A percentile compares a stretch with the other conserved stretches of the same genome.
Conservation (phyloP, 176 grass and related monocot genomes). For the Typha latifolia region DNA sequence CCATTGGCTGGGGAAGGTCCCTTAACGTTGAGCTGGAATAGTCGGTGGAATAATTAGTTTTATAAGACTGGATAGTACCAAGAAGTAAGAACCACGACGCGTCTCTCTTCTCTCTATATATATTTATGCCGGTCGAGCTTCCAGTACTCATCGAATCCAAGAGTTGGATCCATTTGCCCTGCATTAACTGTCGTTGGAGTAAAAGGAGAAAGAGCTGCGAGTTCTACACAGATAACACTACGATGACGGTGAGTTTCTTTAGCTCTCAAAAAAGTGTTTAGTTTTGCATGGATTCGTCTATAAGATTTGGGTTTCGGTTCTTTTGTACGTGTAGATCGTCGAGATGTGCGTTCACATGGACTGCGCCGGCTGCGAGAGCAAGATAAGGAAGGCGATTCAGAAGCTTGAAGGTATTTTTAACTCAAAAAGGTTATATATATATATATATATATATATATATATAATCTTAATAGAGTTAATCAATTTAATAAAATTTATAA, state of each 20-base stretch:
- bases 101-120: neutral
- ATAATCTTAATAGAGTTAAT: neutral
- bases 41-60: neutral
- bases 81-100: too few relatives aligned
- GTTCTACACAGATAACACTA: neutral
- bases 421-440: neutral
- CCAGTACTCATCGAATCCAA: too few relatives aligned
- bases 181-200: neutral
- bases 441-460: too few relatives aligned
- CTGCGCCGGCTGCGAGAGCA: slow-evolving; percentile 81
- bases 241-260: slow-evolving; percentile 3
- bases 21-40: neutral
- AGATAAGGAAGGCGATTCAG: slow-evolving; percentile 60
- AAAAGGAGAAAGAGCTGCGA: neutral
- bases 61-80: neutral
- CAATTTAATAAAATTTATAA: neutral
- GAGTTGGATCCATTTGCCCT: too few relatives aligned
- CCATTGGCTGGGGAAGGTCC: neutral
- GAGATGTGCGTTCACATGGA: slow-evolving; percentile 96
- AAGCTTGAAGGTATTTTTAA: slow-evolving; percentile 39
- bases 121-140: neutral
- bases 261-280: neutral
- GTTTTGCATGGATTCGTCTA: neutral
- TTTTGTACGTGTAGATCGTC: slow-evolving; percentile 36
- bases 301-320: neutral